Percentiles rank a stretch among this genome's conserved stretches.
These are phyloP conservation scores for Cephaloascus albidus DNA, from an alignment of 805 yeast species.

Conservation along the genomic window DNA sequence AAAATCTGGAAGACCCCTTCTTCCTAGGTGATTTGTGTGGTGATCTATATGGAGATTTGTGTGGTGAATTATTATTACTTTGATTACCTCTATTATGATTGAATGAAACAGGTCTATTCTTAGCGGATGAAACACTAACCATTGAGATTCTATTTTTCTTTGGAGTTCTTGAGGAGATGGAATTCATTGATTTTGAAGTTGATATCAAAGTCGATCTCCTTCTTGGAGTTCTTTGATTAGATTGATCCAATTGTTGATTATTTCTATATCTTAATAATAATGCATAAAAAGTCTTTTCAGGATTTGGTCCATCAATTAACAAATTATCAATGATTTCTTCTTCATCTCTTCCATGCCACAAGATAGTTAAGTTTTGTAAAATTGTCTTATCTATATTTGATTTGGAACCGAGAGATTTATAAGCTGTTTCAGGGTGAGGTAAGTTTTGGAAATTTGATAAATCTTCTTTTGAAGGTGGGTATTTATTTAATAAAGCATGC, in stretches of 20 bases:
- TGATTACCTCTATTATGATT: neutral
- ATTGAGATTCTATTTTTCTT: conserved; percentile 17
- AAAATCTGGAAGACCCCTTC: conserved; percentile 1
- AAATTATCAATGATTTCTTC: conserved; percentile 25
- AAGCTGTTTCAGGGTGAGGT: conserved; percentile 48
- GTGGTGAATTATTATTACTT: conserved; percentile 7
- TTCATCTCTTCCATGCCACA: conserved; percentile 42
- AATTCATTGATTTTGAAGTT: neutral
- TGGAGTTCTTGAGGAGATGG: neutral
- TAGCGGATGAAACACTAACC: conserved; percentile 21
- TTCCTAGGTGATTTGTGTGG: conserved; percentile 6
- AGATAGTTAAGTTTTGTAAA: conserved; percentile 42
- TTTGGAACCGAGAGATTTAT: conserved; percentile 36
- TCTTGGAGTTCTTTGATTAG: conserved; percentile 8
- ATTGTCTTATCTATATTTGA: conserved; percentile 44
- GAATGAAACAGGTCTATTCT: conserved; percentile 23
- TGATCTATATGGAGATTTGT: conserved; percentile 9
- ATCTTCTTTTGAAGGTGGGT: conserved; percentile 38
- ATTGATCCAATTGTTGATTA: conserved; percentile 25
- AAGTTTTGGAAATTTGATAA: conserved; percentile 30
- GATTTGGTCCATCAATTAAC: conserved; percentile 27
- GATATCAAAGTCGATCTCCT: neutral
- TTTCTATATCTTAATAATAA: conserved; percentile 34
- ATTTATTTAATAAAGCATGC: conserved; percentile 46
- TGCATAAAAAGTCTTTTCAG: conserved; percentile 37